Evolutionary conservation across 352 stramenopile genomes (phyloP).

Genomic region (Phytophthora multivora): DNA sequence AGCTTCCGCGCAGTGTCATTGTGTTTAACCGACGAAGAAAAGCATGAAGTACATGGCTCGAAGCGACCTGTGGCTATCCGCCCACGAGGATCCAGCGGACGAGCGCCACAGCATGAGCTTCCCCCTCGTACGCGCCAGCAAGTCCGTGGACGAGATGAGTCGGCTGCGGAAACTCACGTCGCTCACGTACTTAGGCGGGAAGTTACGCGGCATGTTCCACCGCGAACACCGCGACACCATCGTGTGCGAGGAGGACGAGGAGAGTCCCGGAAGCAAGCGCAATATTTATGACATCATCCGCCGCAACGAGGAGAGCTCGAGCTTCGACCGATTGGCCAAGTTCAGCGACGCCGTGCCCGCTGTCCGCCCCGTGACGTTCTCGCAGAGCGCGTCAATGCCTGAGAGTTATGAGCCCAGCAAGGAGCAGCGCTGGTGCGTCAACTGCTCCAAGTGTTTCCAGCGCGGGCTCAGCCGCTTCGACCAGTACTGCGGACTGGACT

Average conservation of each 20-base stretch:
- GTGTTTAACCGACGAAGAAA: background rate
- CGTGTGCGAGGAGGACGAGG: slow-evolving; percentile 62
- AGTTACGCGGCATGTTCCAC: slow-evolving; percentile 60
- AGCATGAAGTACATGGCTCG: slow-evolving; percentile 8
- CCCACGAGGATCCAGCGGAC: slow-evolving; percentile 21
- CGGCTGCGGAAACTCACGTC: slow-evolving; percentile 66
- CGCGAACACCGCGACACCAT: slow-evolving; percentile 63
- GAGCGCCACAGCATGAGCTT: slow-evolving; percentile 16
- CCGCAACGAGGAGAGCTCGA: slow-evolving; percentile 31
- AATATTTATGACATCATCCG: slow-evolving; percentile 63
- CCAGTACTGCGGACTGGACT: slow-evolving; percentile 71
- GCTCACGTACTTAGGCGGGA: slow-evolving; percentile 57
- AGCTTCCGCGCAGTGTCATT: slow-evolving; percentile 8
- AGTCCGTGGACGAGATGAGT: slow-evolving; percentile 40
- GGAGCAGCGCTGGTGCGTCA: slow-evolving; percentile 77
- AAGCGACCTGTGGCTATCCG: slow-evolving; percentile 12
- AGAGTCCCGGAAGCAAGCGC: slow-evolving; percentile 34
- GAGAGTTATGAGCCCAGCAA: slow-evolving; percentile 60
- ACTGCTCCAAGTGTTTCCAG: slow-evolving; percentile 82
- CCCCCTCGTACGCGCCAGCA: slow-evolving; percentile 10
- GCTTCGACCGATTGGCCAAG: slow-evolving; percentile 32
- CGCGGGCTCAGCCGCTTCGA: slow-evolving; percentile 70
- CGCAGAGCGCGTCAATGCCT: slow-evolving; percentile 22
- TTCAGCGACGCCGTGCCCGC: slow-evolving; percentile 17
- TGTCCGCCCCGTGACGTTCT: slow-evolving; percentile 8